Conservation (phyloP, 257 asterid species). For the Ehretia macrophylla region DNA sequence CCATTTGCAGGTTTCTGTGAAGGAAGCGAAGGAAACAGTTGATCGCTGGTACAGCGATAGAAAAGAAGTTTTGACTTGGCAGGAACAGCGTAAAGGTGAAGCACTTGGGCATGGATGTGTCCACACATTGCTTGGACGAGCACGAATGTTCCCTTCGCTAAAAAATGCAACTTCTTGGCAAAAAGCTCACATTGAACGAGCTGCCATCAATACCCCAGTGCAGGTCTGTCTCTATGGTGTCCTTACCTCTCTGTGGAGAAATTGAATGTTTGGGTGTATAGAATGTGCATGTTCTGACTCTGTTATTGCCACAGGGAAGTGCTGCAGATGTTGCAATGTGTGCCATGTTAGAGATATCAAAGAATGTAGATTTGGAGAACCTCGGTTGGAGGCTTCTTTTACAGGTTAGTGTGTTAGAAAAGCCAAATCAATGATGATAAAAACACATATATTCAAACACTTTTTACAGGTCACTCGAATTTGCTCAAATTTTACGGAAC, state of each 20-base stretch:
- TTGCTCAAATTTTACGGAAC: too few relatives aligned
- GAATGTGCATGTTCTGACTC: not conserved
- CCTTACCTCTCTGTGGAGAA: not conserved
- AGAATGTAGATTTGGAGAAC: slow-evolving; percentile 54
- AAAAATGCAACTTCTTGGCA: slow-evolving; percentile 48
- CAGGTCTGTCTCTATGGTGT: slow-evolving; percentile 45
- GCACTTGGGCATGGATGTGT: slow-evolving; percentile 52
- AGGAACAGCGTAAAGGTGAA: slow-evolving; percentile 64
- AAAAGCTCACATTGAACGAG: slow-evolving; percentile 82
- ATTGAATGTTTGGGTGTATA: not conserved
- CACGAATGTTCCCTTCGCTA: slow-evolving; percentile 81
- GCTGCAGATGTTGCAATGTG: slow-evolving; percentile 99
- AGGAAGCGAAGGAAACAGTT: slow-evolving; percentile 92
- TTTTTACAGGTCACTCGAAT: too few relatives aligned
- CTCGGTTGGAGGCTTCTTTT: slow-evolving; percentile 85
- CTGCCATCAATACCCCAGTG: slow-evolving; percentile 97
- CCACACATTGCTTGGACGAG: slow-evolving; percentile 81
- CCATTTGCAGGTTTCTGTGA: slow-evolving; percentile 69
- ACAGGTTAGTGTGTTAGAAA: slow-evolving; percentile 46
- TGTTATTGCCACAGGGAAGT: slow-evolving; percentile 66
- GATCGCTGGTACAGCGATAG: slow-evolving; percentile 92
- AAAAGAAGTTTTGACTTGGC: slow-evolving; percentile 86
- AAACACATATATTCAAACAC: too few relatives aligned
- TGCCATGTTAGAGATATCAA: slow-evolving; percentile 87
- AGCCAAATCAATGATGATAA: too few relatives aligned